Evolutionary conservation across 306 rosid species (phyloP), one percentile per base, ranked within the genome.

Genomic region (Abrus pulchellus): DNA sequence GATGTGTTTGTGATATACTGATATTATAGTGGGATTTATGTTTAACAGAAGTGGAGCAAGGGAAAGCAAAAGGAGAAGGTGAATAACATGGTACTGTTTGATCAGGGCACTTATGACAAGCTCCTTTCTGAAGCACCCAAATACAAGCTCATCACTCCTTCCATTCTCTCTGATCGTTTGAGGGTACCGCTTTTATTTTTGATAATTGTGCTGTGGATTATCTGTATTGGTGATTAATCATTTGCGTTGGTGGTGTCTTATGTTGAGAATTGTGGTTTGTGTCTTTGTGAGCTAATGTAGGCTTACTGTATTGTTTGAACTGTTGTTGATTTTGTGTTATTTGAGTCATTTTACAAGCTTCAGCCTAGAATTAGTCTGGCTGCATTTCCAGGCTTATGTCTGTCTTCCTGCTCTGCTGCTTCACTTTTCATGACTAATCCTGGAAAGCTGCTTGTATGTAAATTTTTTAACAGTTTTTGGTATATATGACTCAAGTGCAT

Each of bases 41-140:
- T 62, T 77, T 67, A 65, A 47, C 88, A 90, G 97, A 91, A 92
- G 85, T 92, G 94, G 92, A 88, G 94, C 84, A 92, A 92, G 85
- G 97, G 97, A 53, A 92, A 92, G 90, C 94, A 92, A 1, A 92
- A 92, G 94, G 97, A 92, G 83, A 92, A 92, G 94, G 97, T 90
- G 44, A 92, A 92, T 68, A 92, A 92, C 88, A 85, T 85, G 94
- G 97, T 92, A 54, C 83, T 92, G 9, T 90, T 92, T 7, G 94
- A 92, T 38, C 91, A 88, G 80, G 94, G 30, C 13, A 85, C 91
- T 27, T 89, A 86, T 73, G 92, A 92, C 76, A 89, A 92, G 84
- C 91, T 92, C 2, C 89, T 90, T 7, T 36, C 92, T 0, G 97
- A 92, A 69, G 94, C 94, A 1, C 97, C 97, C 53, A 92, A 90